Percentiles rank a stretch among this genome's conserved stretches.
Evolutionary conservation across 148 eudicot genomes (phyloP).

Genomic region (Camellia japonica): DNA sequence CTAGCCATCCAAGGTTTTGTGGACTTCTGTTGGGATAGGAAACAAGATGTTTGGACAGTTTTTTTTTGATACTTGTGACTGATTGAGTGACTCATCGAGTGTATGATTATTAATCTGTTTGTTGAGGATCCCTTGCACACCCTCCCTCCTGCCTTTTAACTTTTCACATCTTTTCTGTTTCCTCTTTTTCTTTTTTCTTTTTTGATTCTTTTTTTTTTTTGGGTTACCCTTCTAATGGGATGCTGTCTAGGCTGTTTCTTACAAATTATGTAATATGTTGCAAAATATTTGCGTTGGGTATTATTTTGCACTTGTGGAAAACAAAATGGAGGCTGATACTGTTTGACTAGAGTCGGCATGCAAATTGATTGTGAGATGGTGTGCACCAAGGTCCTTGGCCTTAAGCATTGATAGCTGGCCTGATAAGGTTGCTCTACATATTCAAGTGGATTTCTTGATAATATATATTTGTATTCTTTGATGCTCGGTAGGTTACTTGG

Average conservation of each 20-base stretch:
- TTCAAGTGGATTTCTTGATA: no score
- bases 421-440: no score
- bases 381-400: background rate
- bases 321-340: background rate
- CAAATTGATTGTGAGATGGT: background rate
- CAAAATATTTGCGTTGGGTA: background rate
- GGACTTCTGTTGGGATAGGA: background rate
- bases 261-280: background rate
- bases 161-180: background rate
- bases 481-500: no score
- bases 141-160: background rate
- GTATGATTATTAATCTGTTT: background rate
- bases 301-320: background rate
- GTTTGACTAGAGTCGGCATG: background rate
- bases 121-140: background rate
- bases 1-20: constrained; percentile 23
- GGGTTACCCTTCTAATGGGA: background rate
- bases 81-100: background rate
- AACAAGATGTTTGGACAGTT: background rate
- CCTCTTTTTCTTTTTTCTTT: background rate
- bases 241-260: constrained; percentile 1
- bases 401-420: background rate
- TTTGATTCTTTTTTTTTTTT: no score
- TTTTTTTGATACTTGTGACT: background rate
- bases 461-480: no score